phyloP scores from a whole-genome alignment of 2,329 filamentous ascomycete species.

The Mycosphaerella arachidis region DNA sequence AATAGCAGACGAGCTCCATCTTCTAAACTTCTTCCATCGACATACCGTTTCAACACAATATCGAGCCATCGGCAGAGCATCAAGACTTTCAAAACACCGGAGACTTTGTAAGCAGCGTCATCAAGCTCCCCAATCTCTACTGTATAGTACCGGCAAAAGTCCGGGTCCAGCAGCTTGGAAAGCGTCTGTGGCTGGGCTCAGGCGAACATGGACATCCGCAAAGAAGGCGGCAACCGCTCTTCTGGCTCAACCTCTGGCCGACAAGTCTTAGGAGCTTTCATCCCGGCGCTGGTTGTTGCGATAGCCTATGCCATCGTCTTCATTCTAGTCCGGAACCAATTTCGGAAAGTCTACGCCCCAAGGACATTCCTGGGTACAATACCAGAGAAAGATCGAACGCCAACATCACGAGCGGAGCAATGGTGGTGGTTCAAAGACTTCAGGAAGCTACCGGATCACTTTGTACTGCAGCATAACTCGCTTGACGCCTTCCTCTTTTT shows the following conservation, averaged over 20 bases:
- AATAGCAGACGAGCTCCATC: not conserved
- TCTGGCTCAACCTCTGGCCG: constrained; percentile 28
- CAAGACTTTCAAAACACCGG: not conserved
- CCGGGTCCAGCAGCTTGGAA: not conserved
- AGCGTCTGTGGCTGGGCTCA: not conserved
- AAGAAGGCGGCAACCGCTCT: constrained; percentile 25
- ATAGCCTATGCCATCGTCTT: constrained; percentile 30
- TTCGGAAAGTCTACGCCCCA: constrained; percentile 32
- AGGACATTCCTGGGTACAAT: constrained; percentile 32
- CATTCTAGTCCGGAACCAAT: constrained; percentile 27
- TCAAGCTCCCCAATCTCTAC: not conserved
- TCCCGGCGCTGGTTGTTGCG: constrained; percentile 30
- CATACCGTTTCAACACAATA: not conserved
- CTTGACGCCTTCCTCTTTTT: constrained; percentile 48
- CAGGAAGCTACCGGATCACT: constrained; percentile 40
- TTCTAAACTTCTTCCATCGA: not conserved
- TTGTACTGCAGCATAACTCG: constrained; percentile 46
- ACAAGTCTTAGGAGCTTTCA: constrained; percentile 31
- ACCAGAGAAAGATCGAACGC: constrained; percentile 31
- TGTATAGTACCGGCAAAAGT: not conserved
- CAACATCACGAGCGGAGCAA: constrained; percentile 22
- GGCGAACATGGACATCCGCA: constrained; percentile 10
- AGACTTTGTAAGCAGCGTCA: not conserved
- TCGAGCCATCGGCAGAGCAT: not conserved
- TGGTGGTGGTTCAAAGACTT: constrained; percentile 48